Conservation (phyloP, 2,329 filamentous ascomycete genomes). For the Venturia effusa region DNA sequence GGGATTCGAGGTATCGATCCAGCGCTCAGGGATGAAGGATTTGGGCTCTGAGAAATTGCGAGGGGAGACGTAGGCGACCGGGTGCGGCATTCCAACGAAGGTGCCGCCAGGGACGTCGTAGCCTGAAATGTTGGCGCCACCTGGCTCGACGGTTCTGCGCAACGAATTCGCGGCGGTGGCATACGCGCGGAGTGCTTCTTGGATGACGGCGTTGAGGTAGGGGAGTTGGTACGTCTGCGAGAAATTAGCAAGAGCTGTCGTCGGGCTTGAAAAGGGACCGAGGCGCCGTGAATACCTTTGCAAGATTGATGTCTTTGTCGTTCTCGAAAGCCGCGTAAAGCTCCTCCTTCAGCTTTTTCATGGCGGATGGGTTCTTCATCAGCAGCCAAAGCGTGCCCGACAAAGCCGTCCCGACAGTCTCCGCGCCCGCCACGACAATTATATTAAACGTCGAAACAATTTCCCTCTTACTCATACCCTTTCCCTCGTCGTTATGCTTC, state of each 20-base stretch:
- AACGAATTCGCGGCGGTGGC: slow-evolving; percentile 14
- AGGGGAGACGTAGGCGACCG: not conserved
- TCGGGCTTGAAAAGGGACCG: not conserved
- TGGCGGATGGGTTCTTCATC: not conserved
- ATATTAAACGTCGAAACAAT: slow-evolving; percentile 26
- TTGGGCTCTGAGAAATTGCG: slow-evolving; percentile 5
- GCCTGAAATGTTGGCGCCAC: not conserved
- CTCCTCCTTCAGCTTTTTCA: slow-evolving; percentile 2
- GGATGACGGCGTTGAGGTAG: slow-evolving; percentile 18
- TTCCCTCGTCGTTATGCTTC: slow-evolving; percentile 16
- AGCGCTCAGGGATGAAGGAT: slow-evolving; percentile 9
- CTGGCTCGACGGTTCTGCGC: slow-evolving; percentile 18
- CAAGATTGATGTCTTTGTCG: not conserved
- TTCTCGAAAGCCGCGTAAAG: not conserved
- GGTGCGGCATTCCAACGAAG: not conserved
- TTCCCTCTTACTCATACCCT: slow-evolving; percentile 19
- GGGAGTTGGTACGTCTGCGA: not conserved
- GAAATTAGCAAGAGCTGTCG: not conserved
- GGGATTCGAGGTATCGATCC: not conserved
- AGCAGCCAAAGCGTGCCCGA: not conserved
- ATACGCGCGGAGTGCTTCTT: slow-evolving; percentile 15
- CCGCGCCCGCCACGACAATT: not conserved
- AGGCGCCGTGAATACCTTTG: not conserved
- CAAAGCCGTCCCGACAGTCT: not conserved
- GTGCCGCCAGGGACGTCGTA: not conserved